phyloP scores from a whole-genome alignment of 2,329 filamentous ascomycete species.

The Microsporum ferrugineum region DNA sequence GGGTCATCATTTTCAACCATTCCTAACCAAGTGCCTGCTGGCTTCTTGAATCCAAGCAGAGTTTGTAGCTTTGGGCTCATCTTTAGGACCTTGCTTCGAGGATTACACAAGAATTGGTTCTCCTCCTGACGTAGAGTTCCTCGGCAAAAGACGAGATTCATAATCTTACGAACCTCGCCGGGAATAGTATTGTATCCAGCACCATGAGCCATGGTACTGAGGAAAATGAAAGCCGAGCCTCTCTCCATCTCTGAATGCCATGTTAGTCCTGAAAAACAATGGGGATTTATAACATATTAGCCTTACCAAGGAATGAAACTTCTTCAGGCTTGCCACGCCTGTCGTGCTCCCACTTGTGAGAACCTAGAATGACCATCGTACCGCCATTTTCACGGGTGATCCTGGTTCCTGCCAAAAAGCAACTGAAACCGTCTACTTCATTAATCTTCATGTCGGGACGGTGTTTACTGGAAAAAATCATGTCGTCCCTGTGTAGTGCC shows the following conservation, averaged over 20 bases:
- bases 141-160: constrained; percentile 2
- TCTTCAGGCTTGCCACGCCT: constrained; percentile 1
- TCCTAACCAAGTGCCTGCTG: constrained; percentile 1
- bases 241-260: constrained; percentile 2
- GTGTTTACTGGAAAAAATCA: constrained; percentile 4
- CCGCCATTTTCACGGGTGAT: constrained; percentile 1
- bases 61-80: constrained; percentile 5
- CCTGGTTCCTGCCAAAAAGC: background rate
- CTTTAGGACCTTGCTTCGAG: constrained; percentile 4
- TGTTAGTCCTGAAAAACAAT: background rate
- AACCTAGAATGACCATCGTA: constrained; percentile 4
- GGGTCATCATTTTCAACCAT: constrained; percentile 6
- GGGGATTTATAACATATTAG: background rate
- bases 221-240: constrained; percentile 3
- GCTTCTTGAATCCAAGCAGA: constrained; percentile 4
- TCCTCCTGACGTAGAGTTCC: background rate
- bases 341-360: constrained; percentile 4
- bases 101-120: constrained; percentile 5
- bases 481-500: constrained; percentile 1
- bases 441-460: constrained; percentile 2
- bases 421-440: constrained; percentile 4
- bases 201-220: background rate
- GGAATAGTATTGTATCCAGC: constrained; percentile 4
- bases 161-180: constrained; percentile 1
- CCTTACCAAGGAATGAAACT: constrained; percentile 3